Evolutionary conservation across 2,329 filamentous ascomycete genomes (phyloP).

Genomic region (Emericellopsis atlantica): DNA sequence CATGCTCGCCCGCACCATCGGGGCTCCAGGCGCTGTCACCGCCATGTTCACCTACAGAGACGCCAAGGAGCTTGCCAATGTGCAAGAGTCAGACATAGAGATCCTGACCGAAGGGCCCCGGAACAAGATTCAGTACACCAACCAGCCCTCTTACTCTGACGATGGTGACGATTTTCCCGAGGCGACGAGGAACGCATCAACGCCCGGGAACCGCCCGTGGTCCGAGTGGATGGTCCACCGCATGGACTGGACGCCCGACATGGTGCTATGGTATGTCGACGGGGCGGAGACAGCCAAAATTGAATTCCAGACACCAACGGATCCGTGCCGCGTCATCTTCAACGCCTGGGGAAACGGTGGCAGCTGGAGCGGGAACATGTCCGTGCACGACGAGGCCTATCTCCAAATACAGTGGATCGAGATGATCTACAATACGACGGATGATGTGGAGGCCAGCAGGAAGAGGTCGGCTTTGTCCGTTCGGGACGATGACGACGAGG

Average conservation of each 20-base stretch:
- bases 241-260: conserved; percentile 43
- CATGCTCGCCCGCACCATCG: conserved; percentile 36
- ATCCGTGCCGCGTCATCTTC: conserved; percentile 38
- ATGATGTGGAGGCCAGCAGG: not conserved
- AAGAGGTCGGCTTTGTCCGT: not conserved
- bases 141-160: conserved; percentile 40
- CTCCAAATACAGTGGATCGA: conserved; percentile 53
- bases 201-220: conserved; percentile 31
- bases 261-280: conserved; percentile 44
- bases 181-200: conserved; percentile 33
- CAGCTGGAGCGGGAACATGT: conserved; percentile 48
- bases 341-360: conserved; percentile 52
- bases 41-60: conserved; percentile 40
- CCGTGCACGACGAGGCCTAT: conserved; percentile 30
- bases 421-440: conserved; percentile 38
- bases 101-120: conserved; percentile 32
- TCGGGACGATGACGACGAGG: conserved; percentile 4
- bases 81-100: conserved; percentile 42
- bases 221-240: conserved; percentile 45
- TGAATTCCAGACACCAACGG: conserved; percentile 40
- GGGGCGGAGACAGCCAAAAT: conserved; percentile 36
- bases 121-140: conserved; percentile 40
- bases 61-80: conserved; percentile 17
- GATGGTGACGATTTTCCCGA: conserved; percentile 27
- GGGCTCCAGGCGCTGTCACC: conserved; percentile 33